A percentile compares a stretch with the other conserved stretches of the same genome.
Evolutionary conservation across 108 stramenopile genomes (phyloP).

Genomic region (Pseudonitzschia pungens): DNA sequence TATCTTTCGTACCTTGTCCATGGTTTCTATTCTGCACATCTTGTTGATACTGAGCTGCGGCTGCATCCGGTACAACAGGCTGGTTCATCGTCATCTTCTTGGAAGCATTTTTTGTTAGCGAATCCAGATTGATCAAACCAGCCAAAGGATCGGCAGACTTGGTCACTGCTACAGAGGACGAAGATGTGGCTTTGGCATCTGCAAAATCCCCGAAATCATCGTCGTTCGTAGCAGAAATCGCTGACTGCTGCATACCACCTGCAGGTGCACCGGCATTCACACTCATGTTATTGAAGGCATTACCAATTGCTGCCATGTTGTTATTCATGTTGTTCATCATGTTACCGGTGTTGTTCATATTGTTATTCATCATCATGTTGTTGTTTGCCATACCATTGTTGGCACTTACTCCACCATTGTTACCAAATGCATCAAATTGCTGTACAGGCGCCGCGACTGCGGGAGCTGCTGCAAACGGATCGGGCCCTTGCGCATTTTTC

Average conservation of each 20-base stretch:
- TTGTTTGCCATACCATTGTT: slow-evolving; percentile 18
- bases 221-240: slow-evolving; percentile 19
- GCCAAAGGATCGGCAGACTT: slow-evolving; percentile 71
- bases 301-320: slow-evolving; percentile 19
- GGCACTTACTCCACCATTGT: slow-evolving; percentile 7
- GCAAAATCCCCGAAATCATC: slow-evolving; percentile 68
- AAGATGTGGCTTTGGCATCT: slow-evolving; percentile 36
- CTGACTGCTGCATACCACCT: slow-evolving; percentile 27
- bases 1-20: slow-evolving; percentile 9
- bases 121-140: slow-evolving; percentile 76
- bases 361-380: slow-evolving; percentile 24
- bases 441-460: slow-evolving; percentile 26
- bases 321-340: slow-evolving; percentile 7
- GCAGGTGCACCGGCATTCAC: slow-evolving; percentile 13
- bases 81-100: slow-evolving; percentile 42
- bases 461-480: slow-evolving; percentile 37
- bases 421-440: slow-evolving; percentile 70
- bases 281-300: slow-evolving; percentile 39
- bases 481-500: slow-evolving; percentile 22
- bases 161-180: slow-evolving; percentile 27
- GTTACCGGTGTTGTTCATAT: background rate
- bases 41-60: slow-evolving; percentile 26
- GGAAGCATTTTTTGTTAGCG: slow-evolving; percentile 67
- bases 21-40: slow-evolving; percentile 23
- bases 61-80: slow-evolving; percentile 31